phyloP scores from a whole-genome alignment of 2,329 filamentous ascomycete species.

The Amauroascus verrucosus region DNA sequence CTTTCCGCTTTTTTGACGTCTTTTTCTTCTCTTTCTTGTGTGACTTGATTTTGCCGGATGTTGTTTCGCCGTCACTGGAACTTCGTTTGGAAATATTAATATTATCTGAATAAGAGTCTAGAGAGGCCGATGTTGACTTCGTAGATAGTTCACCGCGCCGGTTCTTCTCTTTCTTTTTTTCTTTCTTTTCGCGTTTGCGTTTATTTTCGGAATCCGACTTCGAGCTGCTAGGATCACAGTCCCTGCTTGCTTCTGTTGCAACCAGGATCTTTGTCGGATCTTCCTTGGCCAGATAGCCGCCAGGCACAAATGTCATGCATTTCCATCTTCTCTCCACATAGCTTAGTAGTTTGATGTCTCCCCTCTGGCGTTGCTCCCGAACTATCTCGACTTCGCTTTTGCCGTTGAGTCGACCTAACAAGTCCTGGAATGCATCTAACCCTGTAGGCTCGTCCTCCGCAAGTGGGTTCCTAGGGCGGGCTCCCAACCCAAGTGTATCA shows the following conservation, averaged over 20 bases:
- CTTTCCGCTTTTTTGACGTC: slow-evolving; percentile 22
- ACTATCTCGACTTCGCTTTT: slow-evolving; percentile 64
- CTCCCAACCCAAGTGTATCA: slow-evolving; percentile 81
- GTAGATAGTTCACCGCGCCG: slow-evolving; percentile 12
- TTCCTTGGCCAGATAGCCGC: slow-evolving; percentile 58
- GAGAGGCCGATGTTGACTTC: background rate
- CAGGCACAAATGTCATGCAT: slow-evolving; percentile 72
- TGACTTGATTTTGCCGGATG: background rate
- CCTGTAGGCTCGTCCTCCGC: slow-evolving; percentile 66
- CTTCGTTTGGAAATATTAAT: background rate
- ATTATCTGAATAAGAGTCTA: slow-evolving; percentile 17
- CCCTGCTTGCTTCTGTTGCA: slow-evolving; percentile 39
- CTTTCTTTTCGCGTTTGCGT: slow-evolving; percentile 24
- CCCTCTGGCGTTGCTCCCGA: slow-evolving; percentile 56
- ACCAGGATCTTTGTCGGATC: slow-evolving; percentile 29
- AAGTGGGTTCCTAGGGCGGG: slow-evolving; percentile 58
- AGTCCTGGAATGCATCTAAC: slow-evolving; percentile 72
- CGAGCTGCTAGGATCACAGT: slow-evolving; percentile 37
- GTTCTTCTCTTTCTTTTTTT: slow-evolving; percentile 13
- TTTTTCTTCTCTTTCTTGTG: slow-evolving; percentile 22
- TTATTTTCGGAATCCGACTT: slow-evolving; percentile 21
- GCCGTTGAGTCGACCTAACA: slow-evolving; percentile 82
- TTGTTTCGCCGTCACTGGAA: background rate
- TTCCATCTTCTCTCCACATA: slow-evolving; percentile 71
- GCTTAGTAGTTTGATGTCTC: slow-evolving; percentile 59